phyloP scores from a whole-genome alignment of 805 yeast genomes.

The Kluyveromyces starmeri region DNA sequence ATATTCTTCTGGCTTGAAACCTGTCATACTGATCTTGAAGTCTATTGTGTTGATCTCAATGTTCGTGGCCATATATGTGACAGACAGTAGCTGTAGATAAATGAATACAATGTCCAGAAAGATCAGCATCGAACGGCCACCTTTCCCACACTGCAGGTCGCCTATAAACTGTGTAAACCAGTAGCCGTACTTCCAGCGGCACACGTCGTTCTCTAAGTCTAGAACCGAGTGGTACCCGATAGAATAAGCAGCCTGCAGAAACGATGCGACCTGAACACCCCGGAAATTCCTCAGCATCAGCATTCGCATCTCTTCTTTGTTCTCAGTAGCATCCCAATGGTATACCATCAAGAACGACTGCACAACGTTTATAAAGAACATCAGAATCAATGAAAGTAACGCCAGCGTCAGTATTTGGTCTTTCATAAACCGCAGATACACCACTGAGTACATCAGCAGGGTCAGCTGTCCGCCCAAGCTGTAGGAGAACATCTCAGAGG shows the following conservation, averaged over 20 bases:
- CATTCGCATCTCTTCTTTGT: slow-evolving; percentile 9
- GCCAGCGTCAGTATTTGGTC: slow-evolving; percentile 17
- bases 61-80: slow-evolving; percentile 3
- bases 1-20: slow-evolving; percentile 9
- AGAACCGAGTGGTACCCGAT: slow-evolving; percentile 11
- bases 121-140: slow-evolving; percentile 11
- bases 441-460: slow-evolving; percentile 8
- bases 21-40: slow-evolving; percentile 5
- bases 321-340: slow-evolving; percentile 6
- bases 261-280: slow-evolving; percentile 11
- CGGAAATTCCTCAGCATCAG: slow-evolving; percentile 12
- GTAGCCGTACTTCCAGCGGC: slow-evolving; percentile 11
- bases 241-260: slow-evolving; percentile 11
- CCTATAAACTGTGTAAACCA: slow-evolving; percentile 13
- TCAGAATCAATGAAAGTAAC: slow-evolving; percentile 7
- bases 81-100: slow-evolving; percentile 8
- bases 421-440: slow-evolving; percentile 16
- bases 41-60: slow-evolving; percentile 2
- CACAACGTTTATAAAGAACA: slow-evolving; percentile 1
- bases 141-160: slow-evolving; percentile 13
- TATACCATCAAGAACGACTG: slow-evolving; percentile 4
- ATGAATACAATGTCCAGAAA: slow-evolving; percentile 12
- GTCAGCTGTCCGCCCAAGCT: background rate
- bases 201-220: slow-evolving; percentile 11
- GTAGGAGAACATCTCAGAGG: slow-evolving; percentile 1